phyloP scores from a whole-genome alignment of 2,329 filamentous ascomycete species.

The Colletotrichum gloeosporioides region DNA sequence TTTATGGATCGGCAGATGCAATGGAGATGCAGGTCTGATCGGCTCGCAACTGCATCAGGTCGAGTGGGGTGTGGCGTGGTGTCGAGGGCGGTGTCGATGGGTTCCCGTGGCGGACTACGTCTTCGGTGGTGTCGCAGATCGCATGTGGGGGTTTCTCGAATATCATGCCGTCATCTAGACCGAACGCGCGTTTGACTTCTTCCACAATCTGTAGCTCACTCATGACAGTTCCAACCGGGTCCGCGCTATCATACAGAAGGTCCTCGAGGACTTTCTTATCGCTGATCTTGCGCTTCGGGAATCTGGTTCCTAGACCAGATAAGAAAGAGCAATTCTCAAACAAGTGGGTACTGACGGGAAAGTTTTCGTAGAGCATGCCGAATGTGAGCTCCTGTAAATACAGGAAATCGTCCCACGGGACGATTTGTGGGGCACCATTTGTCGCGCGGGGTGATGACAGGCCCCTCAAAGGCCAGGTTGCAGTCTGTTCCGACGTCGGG shows the following conservation, averaged over 20 bases:
- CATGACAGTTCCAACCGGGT: slow-evolving; percentile 34
- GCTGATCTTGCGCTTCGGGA: slow-evolving; percentile 6
- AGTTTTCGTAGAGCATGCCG: slow-evolving; percentile 24
- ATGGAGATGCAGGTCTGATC: slow-evolving; percentile 27
- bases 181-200: slow-evolving; percentile 24
- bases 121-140: slow-evolving; percentile 29
- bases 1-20: slow-evolving; percentile 20
- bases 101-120: slow-evolving; percentile 30
- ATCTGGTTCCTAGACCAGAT: slow-evolving; percentile 22
- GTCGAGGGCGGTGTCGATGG: slow-evolving; percentile 19
- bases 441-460: slow-evolving; percentile 32
- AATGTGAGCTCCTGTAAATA: slow-evolving; percentile 27
- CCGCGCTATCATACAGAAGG: slow-evolving; percentile 31
- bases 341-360: slow-evolving; percentile 26
- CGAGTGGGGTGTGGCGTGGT: background rate
- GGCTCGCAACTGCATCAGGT: slow-evolving; percentile 29
- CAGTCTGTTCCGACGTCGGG: slow-evolving; percentile 29
- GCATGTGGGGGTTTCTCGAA: slow-evolving; percentile 35
- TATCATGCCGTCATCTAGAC: slow-evolving; percentile 32
- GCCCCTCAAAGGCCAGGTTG: slow-evolving; percentile 27
- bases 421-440: slow-evolving; percentile 34
- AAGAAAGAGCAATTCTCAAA: slow-evolving; percentile 32
- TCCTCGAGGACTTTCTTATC: slow-evolving; percentile 35
- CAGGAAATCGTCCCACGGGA: slow-evolving; percentile 33
- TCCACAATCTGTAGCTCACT: slow-evolving; percentile 29